Base-by-base conservation (phyloP, 371 early-diverging fungal species). In the Actinomucor elegans region DNA sequence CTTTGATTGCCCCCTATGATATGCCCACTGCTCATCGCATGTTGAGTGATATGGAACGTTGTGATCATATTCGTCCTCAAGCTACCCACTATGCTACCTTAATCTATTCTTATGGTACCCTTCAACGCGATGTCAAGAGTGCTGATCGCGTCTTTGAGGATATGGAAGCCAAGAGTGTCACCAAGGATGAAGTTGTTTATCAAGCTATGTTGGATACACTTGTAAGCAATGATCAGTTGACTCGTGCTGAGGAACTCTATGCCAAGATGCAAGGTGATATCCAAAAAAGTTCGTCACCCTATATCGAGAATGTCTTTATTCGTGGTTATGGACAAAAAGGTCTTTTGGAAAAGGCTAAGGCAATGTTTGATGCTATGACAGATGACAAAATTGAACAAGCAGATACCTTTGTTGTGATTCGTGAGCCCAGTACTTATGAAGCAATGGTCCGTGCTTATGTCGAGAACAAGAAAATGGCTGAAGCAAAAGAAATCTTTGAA, bases 361-460 rank as follows among this genome's bases (percentile, higher is more conserved):
- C 43, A 0, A 57, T 85, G 26, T 85, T 85, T 57, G 59, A 77
- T 11, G 56, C 61, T 15, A 85, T 85, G 86, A 41, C 64, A 9
- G 85, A 85, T 48, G 71, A 79, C 31, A 67, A 73, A 27, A 27
- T 26, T 27, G 40, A 41, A 26, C 36, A 41, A 52, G n/a, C n/a
- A n/a, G n/a, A n/a, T n/a, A n/a, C n/a, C n/a, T n/a, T n/a, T 0
- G 43, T 55, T 15, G 71, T 83, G 10, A 66, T 78, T 36, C 79
- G 82, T 48, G 85, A 83, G 29, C 85, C 85, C 1, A 83, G 83
- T 55, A 85, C 83, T 1, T 85, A 79, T 69, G 81, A 81, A 55
- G 80, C 80, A 48, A 82, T 85, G 86, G 74, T 82, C 8, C 66
- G 63, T 35, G 80, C 79, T 14, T 83, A 81, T 60, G 57, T 81